A percentile compares a stretch with the other conserved stretches of the same genome.
Conservation (phyloP, 768 basidiomycete genomes). For the Naganishia friedmannii region DNA sequence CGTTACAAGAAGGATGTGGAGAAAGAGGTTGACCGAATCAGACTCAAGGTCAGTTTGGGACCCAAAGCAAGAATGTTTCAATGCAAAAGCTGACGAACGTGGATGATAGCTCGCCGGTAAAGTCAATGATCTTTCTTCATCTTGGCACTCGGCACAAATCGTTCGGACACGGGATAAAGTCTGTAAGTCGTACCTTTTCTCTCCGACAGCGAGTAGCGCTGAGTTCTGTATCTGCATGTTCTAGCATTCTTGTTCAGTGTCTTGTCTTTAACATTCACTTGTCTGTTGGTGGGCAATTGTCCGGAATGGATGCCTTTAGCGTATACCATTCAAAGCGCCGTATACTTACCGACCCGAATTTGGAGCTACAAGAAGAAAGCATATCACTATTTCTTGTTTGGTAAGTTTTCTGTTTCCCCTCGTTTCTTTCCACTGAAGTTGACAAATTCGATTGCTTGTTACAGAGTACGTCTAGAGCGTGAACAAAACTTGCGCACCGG, state of each 20-base stretch:
- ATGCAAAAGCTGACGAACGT: background rate
- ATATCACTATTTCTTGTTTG: constrained; percentile 93
- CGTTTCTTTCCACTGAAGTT: background rate
- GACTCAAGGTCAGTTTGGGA: constrained; percentile 63
- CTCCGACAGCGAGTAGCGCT: background rate
- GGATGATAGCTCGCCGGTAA: constrained; percentile 67
- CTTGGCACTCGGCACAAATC: constrained; percentile 81
- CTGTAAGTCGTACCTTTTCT: constrained; percentile 57
- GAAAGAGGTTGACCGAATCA: constrained; percentile 79
- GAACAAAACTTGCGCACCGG: background rate
- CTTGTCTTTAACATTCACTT: constrained; percentile 77
- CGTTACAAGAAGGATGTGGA: constrained; percentile 73
- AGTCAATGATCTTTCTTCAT: constrained; percentile 69
- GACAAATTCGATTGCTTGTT: constrained; percentile 15
- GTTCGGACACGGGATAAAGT: constrained; percentile 52
- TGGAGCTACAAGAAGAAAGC: constrained; percentile 86
- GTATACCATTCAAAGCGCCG: constrained; percentile 73
- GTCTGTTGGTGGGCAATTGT: constrained; percentile 79
- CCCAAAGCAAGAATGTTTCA: background rate
- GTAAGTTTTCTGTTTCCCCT: constrained; percentile 41
- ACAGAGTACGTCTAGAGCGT: background rate
- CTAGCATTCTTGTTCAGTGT: constrained; percentile 92
- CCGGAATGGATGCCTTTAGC: constrained; percentile 87
- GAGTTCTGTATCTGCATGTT: constrained; percentile 10
- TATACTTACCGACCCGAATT: constrained; percentile 75